A percentile compares a stretch with the other conserved stretches of the same genome.
These are phyloP conservation scores for Acacia acuminata DNA, from an alignment of 306 rosid genomes.

Conservation along the genomic window DNA sequence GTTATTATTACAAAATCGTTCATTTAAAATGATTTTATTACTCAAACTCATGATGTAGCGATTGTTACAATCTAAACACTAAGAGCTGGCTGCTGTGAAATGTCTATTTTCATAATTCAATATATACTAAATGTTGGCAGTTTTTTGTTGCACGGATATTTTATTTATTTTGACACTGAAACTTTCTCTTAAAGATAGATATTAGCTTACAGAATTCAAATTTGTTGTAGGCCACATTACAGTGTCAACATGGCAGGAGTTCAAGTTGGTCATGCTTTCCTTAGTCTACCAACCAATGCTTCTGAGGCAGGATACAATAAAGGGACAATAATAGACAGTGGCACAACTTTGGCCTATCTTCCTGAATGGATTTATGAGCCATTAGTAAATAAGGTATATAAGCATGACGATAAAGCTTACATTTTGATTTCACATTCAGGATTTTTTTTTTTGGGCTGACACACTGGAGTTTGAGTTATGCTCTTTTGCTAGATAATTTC, in stretches of 20 bases:
- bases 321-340: conserved; percentile 97
- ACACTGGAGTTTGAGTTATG: conserved; percentile 29
- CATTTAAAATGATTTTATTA: not conserved
- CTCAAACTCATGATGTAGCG: not conserved
- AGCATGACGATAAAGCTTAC: conserved; percentile 12
- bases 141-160: not conserved
- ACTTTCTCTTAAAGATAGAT: conserved; percentile 4
- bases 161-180: conserved; percentile 23
- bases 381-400: conserved; percentile 65
- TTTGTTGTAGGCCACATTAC: conserved; percentile 76
- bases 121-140: conserved; percentile 20
- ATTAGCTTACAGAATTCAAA: conserved; percentile 25
- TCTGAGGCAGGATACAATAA: conserved; percentile 65
- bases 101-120: conserved; percentile 11
- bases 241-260: conserved; percentile 91
- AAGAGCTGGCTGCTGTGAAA: conserved; percentile 1
- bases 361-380: conserved; percentile 84
- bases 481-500: conserved; percentile 62
- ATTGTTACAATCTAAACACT: not conserved
- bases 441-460: not conserved
- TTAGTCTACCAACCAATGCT: conserved; percentile 61
- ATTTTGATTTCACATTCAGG: conserved; percentile 18
- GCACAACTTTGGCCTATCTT: conserved; percentile 99
- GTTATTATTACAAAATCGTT: not conserved
- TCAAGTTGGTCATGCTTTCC: conserved; percentile 71